A percentile compares a stretch with the other conserved stretches of the same genome.
Evolutionary conservation across 805 yeast genomes (phyloP).

Genomic region (Schwanniomyces pseudopolymorphus): DNA sequence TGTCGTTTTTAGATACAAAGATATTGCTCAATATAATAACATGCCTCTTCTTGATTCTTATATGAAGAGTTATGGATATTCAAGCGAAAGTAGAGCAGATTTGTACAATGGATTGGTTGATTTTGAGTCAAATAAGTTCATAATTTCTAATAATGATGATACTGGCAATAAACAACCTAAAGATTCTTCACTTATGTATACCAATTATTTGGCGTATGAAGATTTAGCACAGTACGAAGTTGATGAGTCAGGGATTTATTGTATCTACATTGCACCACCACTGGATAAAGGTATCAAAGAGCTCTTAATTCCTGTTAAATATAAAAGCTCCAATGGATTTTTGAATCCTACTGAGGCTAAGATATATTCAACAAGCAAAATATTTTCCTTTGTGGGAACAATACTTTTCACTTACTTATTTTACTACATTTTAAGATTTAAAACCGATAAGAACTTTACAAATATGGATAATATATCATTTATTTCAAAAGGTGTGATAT

Average conservation of each 20-base stretch:
- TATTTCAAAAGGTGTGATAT: slow-evolving; percentile 26
- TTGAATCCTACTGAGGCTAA: slow-evolving; percentile 17
- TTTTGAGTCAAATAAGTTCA: slow-evolving; percentile 13
- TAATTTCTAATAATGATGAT: slow-evolving; percentile 2
- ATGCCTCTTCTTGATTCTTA: slow-evolving; percentile 17
- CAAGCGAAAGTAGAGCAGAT: slow-evolving; percentile 4
- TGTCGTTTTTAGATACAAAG: slow-evolving; percentile 22
- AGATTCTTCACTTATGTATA: background rate
- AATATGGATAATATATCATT: slow-evolving; percentile 27
- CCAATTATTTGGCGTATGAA: background rate
- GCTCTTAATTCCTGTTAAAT: slow-evolving; percentile 17
- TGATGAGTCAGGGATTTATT: slow-evolving; percentile 25
- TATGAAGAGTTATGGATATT: slow-evolving; percentile 4
- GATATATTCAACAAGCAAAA: slow-evolving; percentile 14
- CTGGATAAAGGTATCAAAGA: slow-evolving; percentile 7
- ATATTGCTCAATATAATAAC: slow-evolving; percentile 18
- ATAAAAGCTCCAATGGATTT: slow-evolving; percentile 24
- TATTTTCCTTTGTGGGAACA: slow-evolving; percentile 13
- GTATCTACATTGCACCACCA: slow-evolving; percentile 30
- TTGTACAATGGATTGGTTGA: slow-evolving; percentile 12
- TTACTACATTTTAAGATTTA: slow-evolving; percentile 22
- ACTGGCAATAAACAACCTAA: background rate
- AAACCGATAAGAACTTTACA: slow-evolving; percentile 25
- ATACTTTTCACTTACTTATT: slow-evolving; percentile 19
- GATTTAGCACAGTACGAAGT: slow-evolving; percentile 5